Evolutionary conservation across 805 yeast genomes (phyloP), one percentile per base, ranked within the genome.

Genomic region (Candida golubevii): DNA sequence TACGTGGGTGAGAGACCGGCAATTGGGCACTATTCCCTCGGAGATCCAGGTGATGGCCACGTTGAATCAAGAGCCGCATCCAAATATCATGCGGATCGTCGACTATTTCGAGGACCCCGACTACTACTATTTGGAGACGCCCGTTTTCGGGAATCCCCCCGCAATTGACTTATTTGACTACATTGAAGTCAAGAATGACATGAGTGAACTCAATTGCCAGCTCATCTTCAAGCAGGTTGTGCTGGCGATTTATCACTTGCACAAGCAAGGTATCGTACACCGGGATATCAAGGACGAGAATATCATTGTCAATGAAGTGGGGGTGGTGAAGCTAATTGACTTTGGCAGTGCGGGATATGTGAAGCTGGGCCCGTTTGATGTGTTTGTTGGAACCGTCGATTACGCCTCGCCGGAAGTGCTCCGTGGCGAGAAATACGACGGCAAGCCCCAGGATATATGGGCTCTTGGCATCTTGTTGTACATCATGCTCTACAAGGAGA

Each of bases 371-470:
- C 98, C 98, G 6, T 93, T 91, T 66, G 96, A 91, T 54, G 96
- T 93, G 6, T 91, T 93, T 66, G 98, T 93, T 1, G 99, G 99
- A 2, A 93, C 99, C 0, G 82, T 93, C 36, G 97, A 93, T 63
- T 93, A 91, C 63, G 98, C 98, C 1, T 95, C 98, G 0, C 99
- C 99, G 0, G 99, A 93, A 63, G 96, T 93, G 0, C 71, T 93
- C 31, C 76, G 82, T 41, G 99, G 98, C 2, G 82, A 82, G 48
- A 84, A 90, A 18, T 93, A 91, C 58, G 88, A 81, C 41, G 99
- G 99, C 18, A 84, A 80, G 60, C 91, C 96, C 3, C 99, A 93
- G 63, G 99, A 93, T 65, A 83, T 90, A 2, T 93, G 99, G 99
- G 96, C 98, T 0, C 72, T 91, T 59, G 99, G 99, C 2, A 86